Percentiles rank a stretch among this genome's conserved stretches.
phyloP scores from a whole-genome alignment of 352 stramenopile genomes.

The Aphanomyces stellatus region DNA sequence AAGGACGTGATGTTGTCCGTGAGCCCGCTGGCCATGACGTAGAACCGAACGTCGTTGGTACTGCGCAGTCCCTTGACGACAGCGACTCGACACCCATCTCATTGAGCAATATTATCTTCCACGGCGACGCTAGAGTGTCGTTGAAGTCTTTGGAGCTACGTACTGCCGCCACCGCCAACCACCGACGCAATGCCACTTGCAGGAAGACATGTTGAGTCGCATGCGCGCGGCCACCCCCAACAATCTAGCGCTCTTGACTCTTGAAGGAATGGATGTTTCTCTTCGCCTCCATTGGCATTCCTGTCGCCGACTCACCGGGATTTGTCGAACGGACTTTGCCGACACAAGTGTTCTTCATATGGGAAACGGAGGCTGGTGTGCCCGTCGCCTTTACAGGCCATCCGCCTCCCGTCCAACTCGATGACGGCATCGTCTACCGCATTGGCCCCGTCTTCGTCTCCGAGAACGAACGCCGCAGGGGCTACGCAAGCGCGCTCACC shows the following conservation, averaged over 20 bases:
- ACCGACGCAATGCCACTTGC: too few species aligned
- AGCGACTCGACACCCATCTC: not conserved
- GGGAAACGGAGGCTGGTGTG: not conserved
- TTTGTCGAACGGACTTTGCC: not conserved
- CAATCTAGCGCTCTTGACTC: too few species aligned
- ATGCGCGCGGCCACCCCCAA: too few species aligned
- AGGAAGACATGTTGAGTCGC: too few species aligned
- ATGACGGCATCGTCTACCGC: not conserved
- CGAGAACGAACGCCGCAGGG: not conserved
- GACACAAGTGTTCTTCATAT: not conserved
- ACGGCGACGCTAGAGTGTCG: not conserved
- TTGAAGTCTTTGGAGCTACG: not conserved
- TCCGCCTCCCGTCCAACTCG: not conserved
- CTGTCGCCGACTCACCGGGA: not conserved
- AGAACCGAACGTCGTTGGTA: not conserved
- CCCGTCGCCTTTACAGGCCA: not conserved
- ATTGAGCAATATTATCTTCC: not conserved
- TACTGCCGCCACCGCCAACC: not conserved
- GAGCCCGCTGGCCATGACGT: not conserved
- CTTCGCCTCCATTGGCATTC: not conserved
- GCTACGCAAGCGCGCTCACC: conserved; percentile 3
- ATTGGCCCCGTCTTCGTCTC: not conserved
- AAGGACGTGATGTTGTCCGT: not conserved
- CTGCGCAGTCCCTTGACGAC: not conserved
- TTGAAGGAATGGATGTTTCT: not conserved